Evolutionary conservation across 305 asterid genomes (phyloP), one percentile per base, ranked within the genome.

Genomic region (Fraxinus baroniana): DNA sequence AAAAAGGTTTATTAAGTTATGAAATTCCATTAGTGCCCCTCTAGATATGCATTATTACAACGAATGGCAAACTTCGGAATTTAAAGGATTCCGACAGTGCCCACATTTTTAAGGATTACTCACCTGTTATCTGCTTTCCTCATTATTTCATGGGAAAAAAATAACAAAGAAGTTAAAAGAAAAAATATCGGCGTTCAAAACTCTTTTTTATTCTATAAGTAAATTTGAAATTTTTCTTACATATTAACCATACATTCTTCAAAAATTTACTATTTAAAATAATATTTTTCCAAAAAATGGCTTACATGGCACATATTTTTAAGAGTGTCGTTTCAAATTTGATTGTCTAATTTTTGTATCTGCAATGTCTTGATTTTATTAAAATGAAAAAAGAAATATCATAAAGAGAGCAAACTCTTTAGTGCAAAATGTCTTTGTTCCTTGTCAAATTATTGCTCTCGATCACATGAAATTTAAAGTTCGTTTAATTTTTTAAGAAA

Each of bases 21-120:
- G 15, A 60, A 80, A 74, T 82, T 52, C 85, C 87, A 81, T 55
- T 2, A 57, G 81, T 73, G 66, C 80, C 87, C 87, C 73, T 78
- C 35, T 68, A 20, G 44, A 20, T 74, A 41, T 13, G 44, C 83
- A 76, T 60, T 74, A 78, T 79, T 74, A 41, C 83, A 44, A 79
- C 46, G 17, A 26, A 66, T 66, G n/a, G 36, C 35, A 66, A 28
- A 37, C 18, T 41, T 33, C 22, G 17, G 32, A 20, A 62, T 22
- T 62, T 62, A 46, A 26, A 30, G 22, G 33, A 44, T 76, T 41
- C 57, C 13, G 32, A 62, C 71, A 0, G 6, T 24, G 68, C 68
- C 68, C 26, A 57, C 26, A 57, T 35, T 41, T 41, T 41, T 41
- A 41, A 8, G 0, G 3, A 4, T 41, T 9, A 39, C 46, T 39